These are phyloP conservation scores for Phanerodontia chrysosporium DNA, from an alignment of 768 basidiomycete genomes.

Conservation along the genomic window DNA sequence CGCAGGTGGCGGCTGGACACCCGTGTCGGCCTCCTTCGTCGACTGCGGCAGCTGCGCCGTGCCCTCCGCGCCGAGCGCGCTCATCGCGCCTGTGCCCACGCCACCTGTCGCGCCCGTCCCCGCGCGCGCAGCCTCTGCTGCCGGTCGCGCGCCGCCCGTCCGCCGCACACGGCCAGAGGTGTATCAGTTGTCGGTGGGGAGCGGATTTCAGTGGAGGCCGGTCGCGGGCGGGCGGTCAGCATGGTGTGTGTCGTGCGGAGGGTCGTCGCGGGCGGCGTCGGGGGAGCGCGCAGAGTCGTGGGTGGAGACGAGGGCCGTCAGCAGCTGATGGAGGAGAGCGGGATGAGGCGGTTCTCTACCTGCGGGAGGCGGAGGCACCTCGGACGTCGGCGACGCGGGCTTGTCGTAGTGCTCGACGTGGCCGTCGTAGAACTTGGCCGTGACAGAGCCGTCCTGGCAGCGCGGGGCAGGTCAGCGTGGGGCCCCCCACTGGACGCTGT, in stretches of 20 bases:
- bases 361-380: neutral
- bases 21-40: neutral
- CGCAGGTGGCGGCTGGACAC: neutral
- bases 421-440: conserved; percentile 54
- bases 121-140: too few species aligned
- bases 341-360: neutral
- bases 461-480: neutral
- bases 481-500: too few species aligned
- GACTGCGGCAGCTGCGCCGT: too few species aligned
- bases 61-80: too few species aligned
- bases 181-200: too few species aligned
- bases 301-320: neutral
- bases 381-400: neutral
- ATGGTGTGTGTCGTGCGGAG: neutral
- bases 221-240: too few species aligned
- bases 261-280: neutral
- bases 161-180: too few species aligned
- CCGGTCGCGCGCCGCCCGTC: too few species aligned
- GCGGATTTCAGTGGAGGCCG: too few species aligned
- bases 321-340: neutral
- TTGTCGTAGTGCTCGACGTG: conserved; percentile 30
- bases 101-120: too few species aligned
- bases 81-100: too few species aligned
- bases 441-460: conserved; percentile 64
- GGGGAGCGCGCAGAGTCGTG: neutral